Conservation (phyloP, 2,329 filamentous ascomycete genomes). For the Monilinia aucupariae region DNA sequence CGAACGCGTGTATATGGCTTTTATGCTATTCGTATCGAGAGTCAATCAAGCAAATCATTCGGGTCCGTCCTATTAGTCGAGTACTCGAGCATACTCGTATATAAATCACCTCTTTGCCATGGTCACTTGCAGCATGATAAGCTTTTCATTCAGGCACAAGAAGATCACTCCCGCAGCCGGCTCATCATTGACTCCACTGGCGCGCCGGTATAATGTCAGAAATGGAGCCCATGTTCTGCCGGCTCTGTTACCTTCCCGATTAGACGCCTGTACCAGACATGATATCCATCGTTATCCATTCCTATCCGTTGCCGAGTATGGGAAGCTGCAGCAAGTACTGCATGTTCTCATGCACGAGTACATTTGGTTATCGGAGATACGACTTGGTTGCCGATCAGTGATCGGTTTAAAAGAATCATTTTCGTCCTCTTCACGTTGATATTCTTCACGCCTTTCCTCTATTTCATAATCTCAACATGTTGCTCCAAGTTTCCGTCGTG, state of each 20-base stretch:
- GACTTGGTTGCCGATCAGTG: background rate
- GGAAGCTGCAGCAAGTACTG: conserved; percentile 3
- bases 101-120: no score
- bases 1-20: no score
- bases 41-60: no score
- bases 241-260: conserved; percentile 11
- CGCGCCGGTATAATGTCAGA: background rate
- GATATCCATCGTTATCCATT: conserved; percentile 7
- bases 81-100: no score
- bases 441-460: background rate
- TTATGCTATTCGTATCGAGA: no score
- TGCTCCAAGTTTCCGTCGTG: conserved; percentile 11
- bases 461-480: conserved; percentile 13
- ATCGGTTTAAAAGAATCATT: conserved; percentile 4
- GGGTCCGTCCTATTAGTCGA: no score
- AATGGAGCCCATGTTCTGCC: background rate
- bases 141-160: conserved; percentile 9
- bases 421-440: background rate
- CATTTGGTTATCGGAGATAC: background rate
- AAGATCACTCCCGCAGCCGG: background rate
- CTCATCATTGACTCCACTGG: background rate
- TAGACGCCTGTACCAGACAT: background rate
- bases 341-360: background rate
- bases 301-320: background rate
- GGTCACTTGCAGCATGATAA: no score